Percentiles rank a stretch among this genome's conserved stretches.
Conservation (phyloP, 2,329 filamentous ascomycete species). For the Penicillium sp. region DNA sequence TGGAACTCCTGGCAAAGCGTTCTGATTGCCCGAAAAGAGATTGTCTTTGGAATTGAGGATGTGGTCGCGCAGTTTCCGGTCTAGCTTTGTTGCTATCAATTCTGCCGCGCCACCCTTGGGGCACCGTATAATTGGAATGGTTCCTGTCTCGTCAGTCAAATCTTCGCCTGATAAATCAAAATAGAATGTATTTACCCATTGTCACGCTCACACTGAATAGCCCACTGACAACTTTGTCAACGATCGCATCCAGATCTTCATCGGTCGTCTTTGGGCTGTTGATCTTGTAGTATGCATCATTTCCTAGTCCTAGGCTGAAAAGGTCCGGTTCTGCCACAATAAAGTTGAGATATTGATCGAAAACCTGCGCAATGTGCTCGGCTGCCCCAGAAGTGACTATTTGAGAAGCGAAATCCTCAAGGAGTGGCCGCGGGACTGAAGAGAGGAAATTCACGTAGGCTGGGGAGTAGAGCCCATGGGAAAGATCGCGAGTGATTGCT, state of each 20-base stretch:
- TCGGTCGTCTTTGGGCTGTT: slow-evolving; percentile 91
- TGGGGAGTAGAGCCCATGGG: slow-evolving; percentile 83
- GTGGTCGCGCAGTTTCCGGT: slow-evolving; percentile 93
- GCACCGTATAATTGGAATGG: slow-evolving; percentile 92
- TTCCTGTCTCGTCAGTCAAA: slow-evolving; percentile 53
- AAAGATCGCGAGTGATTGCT: slow-evolving; percentile 78
- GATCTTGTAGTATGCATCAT: slow-evolving; percentile 92
- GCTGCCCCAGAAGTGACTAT: slow-evolving; percentile 81
- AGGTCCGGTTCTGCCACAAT: slow-evolving; percentile 93
- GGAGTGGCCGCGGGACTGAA: slow-evolving; percentile 80
- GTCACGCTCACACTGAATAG: slow-evolving; percentile 99
- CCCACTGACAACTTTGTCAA: slow-evolving; percentile 90
- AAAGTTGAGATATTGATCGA: slow-evolving; percentile 96
- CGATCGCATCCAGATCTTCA: slow-evolving; percentile 78
- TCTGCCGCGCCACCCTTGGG: slow-evolving; percentile 91
- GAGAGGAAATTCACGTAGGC: slow-evolving; percentile 97
- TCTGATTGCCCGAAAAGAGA: slow-evolving; percentile 71
- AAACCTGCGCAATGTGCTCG: slow-evolving; percentile 88
- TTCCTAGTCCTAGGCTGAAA: slow-evolving; percentile 90
- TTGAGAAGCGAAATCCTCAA: slow-evolving; percentile 92
- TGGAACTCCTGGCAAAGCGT: slow-evolving; percentile 63
- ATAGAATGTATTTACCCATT: slow-evolving; percentile 65
- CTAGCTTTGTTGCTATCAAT: slow-evolving; percentile 88
- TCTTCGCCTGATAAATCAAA: background rate
- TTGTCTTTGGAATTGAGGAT: slow-evolving; percentile 98